These are phyloP conservation scores for Triticum turgidum DNA, from an alignment of 176 grass and related monocot species.

Conservation along the genomic window DNA sequence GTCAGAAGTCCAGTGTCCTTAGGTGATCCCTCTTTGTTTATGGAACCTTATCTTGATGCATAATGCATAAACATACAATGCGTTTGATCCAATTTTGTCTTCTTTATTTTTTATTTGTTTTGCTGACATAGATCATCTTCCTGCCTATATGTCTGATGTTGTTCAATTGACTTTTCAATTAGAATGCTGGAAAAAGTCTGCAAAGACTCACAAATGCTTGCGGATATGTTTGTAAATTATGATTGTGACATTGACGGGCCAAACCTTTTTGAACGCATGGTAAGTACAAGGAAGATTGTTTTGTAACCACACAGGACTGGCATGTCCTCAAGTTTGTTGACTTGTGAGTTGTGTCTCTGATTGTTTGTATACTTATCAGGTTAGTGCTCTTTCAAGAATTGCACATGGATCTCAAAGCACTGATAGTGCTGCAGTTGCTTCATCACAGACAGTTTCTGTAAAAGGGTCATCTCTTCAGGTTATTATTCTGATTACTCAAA, in stretches of 20 bases:
- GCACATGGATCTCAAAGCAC: slow-evolving; percentile 76
- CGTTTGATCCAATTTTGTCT: background rate
- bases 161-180: slow-evolving; percentile 37
- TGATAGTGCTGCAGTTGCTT: slow-evolving; percentile 62
- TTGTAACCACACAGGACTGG: background rate
- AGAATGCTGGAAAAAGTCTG: slow-evolving; percentile 99
- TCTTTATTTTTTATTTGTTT: slow-evolving; percentile 27
- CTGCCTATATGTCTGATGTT: slow-evolving; percentile 21
- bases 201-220: slow-evolving; percentile 99
- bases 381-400: slow-evolving; percentile 91
- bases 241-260: slow-evolving; percentile 99
- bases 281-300: slow-evolving; percentile 30
- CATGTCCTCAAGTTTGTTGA: slow-evolving; percentile 14
- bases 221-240: slow-evolving; percentile 99
- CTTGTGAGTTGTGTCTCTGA: slow-evolving; percentile 17
- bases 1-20: slow-evolving; percentile 89
- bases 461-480: slow-evolving; percentile 99
- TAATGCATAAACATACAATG: background rate
- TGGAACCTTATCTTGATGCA: background rate
- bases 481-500: slow-evolving; percentile 25
- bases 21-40: slow-evolving; percentile 52
- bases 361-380: slow-evolving; percentile 50
- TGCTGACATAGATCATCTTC: background rate
- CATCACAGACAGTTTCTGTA: slow-evolving; percentile 75
- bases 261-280: slow-evolving; percentile 92